These are phyloP conservation scores for Chaetomiaceae sp. DNA, from an alignment of 2,329 filamentous ascomycete species.

Conservation along the genomic window DNA sequence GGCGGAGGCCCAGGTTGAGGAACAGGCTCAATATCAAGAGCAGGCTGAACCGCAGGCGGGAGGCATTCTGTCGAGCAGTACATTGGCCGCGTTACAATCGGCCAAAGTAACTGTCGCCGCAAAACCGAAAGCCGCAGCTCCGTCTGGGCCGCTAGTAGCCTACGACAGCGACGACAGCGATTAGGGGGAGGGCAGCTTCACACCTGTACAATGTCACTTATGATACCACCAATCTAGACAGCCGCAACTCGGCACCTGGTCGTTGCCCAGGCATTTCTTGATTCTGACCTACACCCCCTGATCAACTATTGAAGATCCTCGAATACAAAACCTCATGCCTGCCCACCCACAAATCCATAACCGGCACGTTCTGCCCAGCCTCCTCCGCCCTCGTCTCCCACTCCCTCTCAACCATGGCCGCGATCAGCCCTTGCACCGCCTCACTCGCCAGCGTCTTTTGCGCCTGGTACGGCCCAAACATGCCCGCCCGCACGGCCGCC, in stretches of 20 bases:
- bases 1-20: constrained; percentile 44
- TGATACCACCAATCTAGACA: constrained; percentile 13
- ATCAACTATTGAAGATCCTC: constrained; percentile 77
- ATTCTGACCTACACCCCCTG: background rate
- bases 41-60: constrained; percentile 39
- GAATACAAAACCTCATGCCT: constrained; percentile 80
- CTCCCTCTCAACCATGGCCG: constrained; percentile 54
- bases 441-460: constrained; percentile 65
- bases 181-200: background rate
- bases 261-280: background rate
- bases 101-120: constrained; percentile 51
- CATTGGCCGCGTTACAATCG: constrained; percentile 70
- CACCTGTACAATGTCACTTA: background rate
- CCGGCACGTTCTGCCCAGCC: constrained; percentile 70
- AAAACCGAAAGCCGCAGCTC: constrained; percentile 48
- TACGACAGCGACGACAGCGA: constrained; percentile 70
- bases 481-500: constrained; percentile 70
- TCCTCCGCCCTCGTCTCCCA: constrained; percentile 57
- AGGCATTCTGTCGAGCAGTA: constrained; percentile 78
- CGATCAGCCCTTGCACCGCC: constrained; percentile 54
- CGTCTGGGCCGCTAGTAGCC: constrained; percentile 71
- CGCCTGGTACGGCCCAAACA: constrained; percentile 77
- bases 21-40: constrained; percentile 37
- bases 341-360: constrained; percentile 79
- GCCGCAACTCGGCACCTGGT: background rate